A percentile compares a stretch with the other conserved stretches of the same genome.
Evolutionary conservation across 768 basidiomycete genomes (phyloP).

Genomic region (Trametes maxima): DNA sequence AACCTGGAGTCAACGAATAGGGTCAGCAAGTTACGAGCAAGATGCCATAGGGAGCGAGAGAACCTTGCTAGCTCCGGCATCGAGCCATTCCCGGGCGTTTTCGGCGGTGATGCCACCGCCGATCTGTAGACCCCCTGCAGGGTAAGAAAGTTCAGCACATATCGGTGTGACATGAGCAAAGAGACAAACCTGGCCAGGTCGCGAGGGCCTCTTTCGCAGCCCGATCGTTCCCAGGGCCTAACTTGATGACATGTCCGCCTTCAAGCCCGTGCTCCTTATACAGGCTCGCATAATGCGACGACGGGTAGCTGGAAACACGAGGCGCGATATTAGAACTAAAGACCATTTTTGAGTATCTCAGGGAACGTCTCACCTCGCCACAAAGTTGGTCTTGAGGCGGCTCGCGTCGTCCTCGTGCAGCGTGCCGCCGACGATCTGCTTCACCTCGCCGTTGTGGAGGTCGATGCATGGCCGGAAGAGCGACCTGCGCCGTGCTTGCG

Average conservation of each 20-base stretch:
- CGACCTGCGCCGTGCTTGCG: constrained; percentile 19
- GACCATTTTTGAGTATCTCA: constrained; percentile 34
- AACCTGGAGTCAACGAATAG: constrained; percentile 53
- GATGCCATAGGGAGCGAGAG: constrained; percentile 4
- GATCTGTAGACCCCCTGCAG: constrained; percentile 76
- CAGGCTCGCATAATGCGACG: constrained; percentile 77
- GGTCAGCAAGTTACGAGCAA: background rate
- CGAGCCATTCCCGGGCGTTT: constrained; percentile 86
- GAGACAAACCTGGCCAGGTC: constrained; percentile 77
- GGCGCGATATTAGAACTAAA: background rate
- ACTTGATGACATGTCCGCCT: constrained; percentile 96
- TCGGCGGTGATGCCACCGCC: constrained; percentile 87
- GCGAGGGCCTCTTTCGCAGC: constrained; percentile 84
- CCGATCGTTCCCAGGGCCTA: constrained; percentile 86
- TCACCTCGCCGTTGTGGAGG: constrained; percentile 92
- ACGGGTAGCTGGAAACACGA: constrained; percentile 51
- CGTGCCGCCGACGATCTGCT: constrained; percentile 97
- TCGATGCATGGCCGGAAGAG: constrained; percentile 95
- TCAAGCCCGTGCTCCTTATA: constrained; percentile 69
- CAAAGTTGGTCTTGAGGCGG: constrained; percentile 83
- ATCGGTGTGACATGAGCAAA: background rate
- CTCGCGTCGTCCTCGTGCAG: constrained; percentile 68
- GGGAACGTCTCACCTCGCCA: constrained; percentile 68
- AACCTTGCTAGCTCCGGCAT: constrained; percentile 89
- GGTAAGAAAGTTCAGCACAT: background rate